These are phyloP conservation scores for Pelargonium fulgidum DNA, from an alignment of 441 rosid genomes.

Conservation along the genomic window DNA sequence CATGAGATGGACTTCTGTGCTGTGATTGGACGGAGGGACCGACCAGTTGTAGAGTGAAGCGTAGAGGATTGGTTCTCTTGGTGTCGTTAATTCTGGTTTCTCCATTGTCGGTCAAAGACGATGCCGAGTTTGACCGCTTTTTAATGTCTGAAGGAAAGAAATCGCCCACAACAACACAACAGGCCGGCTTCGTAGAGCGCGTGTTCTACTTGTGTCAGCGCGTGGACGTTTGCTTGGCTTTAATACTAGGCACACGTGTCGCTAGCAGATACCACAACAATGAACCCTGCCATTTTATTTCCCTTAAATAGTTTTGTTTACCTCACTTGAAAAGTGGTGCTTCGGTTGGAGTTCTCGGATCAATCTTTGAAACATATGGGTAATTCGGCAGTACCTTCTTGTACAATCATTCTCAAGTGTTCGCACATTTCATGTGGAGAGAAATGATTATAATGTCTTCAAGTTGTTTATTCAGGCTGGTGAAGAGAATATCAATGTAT, in stretches of 20 bases:
- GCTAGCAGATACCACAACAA: neutral
- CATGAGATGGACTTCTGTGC: neutral
- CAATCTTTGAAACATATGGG: no score
- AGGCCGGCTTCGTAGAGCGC: neutral
- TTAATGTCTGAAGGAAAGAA: neutral
- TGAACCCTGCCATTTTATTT: neutral
- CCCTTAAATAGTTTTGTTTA: no score
- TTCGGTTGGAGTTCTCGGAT: no score
- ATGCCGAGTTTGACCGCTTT: conserved; percentile 4
- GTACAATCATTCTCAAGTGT: no score
- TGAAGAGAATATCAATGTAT: no score
- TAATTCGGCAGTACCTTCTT: no score
- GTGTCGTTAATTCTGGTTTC: neutral
- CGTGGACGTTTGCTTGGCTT: neutral
- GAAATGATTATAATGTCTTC: no score
- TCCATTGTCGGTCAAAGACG: neutral
- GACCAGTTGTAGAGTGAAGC: neutral
- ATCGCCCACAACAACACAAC: neutral
- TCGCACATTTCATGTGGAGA: no score
- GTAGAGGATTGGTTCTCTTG: neutral
- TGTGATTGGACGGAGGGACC: neutral
- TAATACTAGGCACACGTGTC: neutral
- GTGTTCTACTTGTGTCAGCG: neutral
- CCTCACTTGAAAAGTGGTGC: no score
- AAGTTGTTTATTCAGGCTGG: no score